Evolutionary conservation across 306 rosid species (phyloP).

Genomic region (Potentilla sterilis): DNA sequence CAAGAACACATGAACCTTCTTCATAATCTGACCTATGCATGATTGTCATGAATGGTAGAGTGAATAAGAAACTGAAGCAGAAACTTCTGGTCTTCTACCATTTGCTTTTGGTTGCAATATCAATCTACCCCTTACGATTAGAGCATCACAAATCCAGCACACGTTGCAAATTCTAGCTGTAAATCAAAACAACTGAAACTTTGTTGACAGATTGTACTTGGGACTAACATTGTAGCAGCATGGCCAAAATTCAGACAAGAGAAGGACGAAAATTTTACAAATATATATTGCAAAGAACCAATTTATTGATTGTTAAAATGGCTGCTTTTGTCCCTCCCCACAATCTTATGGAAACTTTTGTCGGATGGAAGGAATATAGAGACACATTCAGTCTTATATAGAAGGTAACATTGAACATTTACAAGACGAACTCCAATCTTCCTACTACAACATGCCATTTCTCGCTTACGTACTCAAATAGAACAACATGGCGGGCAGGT

Average conservation of each 20-base stretch:
- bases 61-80: background rate
- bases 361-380: slow-evolving; percentile 24
- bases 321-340: slow-evolving; percentile 15
- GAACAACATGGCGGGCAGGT: slow-evolving; percentile 27
- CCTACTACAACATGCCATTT: slow-evolving; percentile 46
- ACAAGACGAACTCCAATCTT: slow-evolving; percentile 44
- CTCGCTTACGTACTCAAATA: slow-evolving; percentile 48
- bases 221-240: background rate
- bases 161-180: background rate
- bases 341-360: slow-evolving; percentile 35
- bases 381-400: slow-evolving; percentile 11
- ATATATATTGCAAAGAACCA: slow-evolving; percentile 7
- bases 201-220: background rate
- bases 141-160: background rate
- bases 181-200: background rate
- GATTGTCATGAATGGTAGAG: background rate
- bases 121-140: background rate
- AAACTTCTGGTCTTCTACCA: background rate
- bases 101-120: background rate
- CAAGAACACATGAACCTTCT: background rate
- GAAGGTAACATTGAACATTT: slow-evolving; percentile 42
- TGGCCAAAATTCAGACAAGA: background rate
- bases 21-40: background rate
- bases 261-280: background rate
- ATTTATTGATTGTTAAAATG: slow-evolving; percentile 23